Base-by-base conservation (phyloP, 192 early-diverging fungal species). In the Geosiphon pyriformis region DNA sequence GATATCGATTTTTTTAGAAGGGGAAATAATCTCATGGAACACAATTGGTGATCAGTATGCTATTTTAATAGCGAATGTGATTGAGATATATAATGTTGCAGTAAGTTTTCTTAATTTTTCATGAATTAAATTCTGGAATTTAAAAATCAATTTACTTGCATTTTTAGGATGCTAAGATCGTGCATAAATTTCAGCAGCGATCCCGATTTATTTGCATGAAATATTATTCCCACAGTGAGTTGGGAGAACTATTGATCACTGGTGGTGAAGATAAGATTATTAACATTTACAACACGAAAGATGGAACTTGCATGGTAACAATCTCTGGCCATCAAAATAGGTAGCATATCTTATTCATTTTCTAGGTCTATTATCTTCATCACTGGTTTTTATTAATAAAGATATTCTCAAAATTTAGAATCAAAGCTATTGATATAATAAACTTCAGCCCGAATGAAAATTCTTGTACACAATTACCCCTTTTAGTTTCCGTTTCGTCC, bases 181-280 rank as follows among this genome's bases (percentile, higher is more conserved):
- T 51, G 8, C 51, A 54, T 23, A 63, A 37, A 27, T 47, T 65
- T 64, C 33, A 53, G 54, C 31, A 74, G 27, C 23, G 20, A 27
- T 76, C 78, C 22, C 70, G 64, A 29, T 67, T 73, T 26, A 62
- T 69, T 30, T 58, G 54, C 31, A 76, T 79, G 64, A 66, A 69
- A 69, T 67, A 74, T 64, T 63, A 75, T 70, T 31, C 72, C 49
- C 63, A 74, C 35, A 22, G 65, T 47, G 58, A 33, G 23, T 8
- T 69, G 31, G 77, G 74, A 20, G 83, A 85, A 10, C 78, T 81
- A 29, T 49, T 87, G 35, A 60, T 86, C 27, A 70, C 74, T 50
- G 86, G 86, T 15, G 77, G 76, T n/a, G 84, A 86, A 57, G 85
- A 87, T 70, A 86, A 85, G 54, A 70, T 69, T 47, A 59, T 87